phyloP scores from a whole-genome alignment of 2,329 filamentous ascomycete species.

The Aspergillus hortae region DNA sequence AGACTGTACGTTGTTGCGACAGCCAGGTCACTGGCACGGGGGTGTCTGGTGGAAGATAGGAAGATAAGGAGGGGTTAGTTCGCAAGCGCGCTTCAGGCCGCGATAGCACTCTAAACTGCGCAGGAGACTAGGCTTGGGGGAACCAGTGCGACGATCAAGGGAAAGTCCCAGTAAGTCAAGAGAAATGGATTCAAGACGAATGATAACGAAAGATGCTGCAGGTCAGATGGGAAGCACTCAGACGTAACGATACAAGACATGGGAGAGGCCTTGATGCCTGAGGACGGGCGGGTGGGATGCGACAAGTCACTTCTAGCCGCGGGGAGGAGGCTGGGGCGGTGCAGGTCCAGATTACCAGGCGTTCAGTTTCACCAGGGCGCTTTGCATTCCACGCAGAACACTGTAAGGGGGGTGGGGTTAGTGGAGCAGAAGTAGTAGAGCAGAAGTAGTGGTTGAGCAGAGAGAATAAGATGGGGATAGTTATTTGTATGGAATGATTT shows the following conservation, averaged over 20 bases:
- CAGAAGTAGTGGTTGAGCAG: no score
- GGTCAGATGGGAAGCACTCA: constrained; percentile 5
- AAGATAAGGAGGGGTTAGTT: constrained; percentile 13
- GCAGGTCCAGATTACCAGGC: background rate
- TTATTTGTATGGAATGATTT: no score
- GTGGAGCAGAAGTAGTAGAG: no score
- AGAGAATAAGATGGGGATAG: no score
- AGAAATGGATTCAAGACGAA: constrained; percentile 1
- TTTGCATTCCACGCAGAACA: constrained; percentile 12
- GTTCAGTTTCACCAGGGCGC: constrained; percentile 9
- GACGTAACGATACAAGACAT: constrained; percentile 13
- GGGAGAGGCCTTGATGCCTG: constrained; percentile 15
- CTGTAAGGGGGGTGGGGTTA: no score
- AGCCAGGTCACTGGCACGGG: constrained; percentile 18
- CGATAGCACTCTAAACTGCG: background rate
- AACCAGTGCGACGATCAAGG: background rate
- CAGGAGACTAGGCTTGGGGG: background rate
- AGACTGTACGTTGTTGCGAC: constrained; percentile 20
- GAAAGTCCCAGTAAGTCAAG: background rate
- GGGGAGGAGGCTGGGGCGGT: background rate
- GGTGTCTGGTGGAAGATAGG: constrained; percentile 8
- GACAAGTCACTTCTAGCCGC: constrained; percentile 13
- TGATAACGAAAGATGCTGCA: constrained; percentile 7
- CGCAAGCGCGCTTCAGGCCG: constrained; percentile 15
- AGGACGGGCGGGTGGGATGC: constrained; percentile 8